phyloP scores from a whole-genome alignment of 2,329 filamentous ascomycete species.

The Lachnellula arida region DNA sequence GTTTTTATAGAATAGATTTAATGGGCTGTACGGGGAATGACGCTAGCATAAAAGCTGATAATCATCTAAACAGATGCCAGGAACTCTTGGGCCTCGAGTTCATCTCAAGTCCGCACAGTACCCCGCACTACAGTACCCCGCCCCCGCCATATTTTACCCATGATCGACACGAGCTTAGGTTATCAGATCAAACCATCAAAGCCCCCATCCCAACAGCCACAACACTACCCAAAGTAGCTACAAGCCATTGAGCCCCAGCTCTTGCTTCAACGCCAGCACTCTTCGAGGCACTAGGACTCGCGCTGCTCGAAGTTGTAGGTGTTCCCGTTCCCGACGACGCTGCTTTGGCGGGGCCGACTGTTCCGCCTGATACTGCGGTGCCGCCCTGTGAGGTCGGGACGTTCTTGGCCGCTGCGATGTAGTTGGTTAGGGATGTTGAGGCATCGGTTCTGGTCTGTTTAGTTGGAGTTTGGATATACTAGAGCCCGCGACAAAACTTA shows the following conservation, averaged over 20 bases:
- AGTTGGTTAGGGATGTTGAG: constrained; percentile 14
- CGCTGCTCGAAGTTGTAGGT: constrained; percentile 1
- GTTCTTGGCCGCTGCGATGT: constrained; percentile 12
- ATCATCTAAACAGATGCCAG: too few species aligned
- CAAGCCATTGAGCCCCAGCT: constrained; percentile 12
- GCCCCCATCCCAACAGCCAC: constrained; percentile 13
- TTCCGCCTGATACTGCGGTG: constrained; percentile 16
- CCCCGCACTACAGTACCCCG: background rate
- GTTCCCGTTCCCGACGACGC: background rate
- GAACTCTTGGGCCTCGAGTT: too few species aligned
- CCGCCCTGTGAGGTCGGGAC: constrained; percentile 5
- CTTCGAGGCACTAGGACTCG: constrained; percentile 1
- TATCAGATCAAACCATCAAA: constrained; percentile 10
- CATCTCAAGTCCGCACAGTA: background rate
- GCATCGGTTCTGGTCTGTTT: constrained; percentile 9
- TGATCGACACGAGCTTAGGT: background rate
- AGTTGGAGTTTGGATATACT: background rate
- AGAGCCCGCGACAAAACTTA: constrained; percentile 19
- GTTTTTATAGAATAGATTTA: too few species aligned
- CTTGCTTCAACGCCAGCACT: constrained; percentile 9
- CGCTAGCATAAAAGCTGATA: too few species aligned
- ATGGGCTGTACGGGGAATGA: too few species aligned
- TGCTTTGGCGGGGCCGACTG: constrained; percentile 9
- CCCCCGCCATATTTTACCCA: background rate
- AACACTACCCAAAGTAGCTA: constrained; percentile 8